Conservation (phyloP, 2,329 filamentous ascomycete species). For the Paecilomyces dactylethromorphus region DNA sequence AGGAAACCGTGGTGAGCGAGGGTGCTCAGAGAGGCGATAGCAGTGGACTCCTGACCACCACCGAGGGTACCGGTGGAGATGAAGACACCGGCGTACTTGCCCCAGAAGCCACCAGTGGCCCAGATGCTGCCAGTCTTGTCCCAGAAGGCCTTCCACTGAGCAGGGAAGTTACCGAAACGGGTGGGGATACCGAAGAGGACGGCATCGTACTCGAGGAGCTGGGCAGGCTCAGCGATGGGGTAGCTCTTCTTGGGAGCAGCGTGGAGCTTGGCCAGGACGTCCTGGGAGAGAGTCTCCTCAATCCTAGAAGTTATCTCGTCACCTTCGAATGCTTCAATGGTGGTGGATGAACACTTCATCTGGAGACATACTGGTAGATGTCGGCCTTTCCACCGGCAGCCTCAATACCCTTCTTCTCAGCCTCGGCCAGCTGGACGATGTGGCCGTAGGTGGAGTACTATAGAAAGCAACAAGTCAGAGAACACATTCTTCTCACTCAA, state of each 20-base stretch:
- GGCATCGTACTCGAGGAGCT: constrained; percentile 71
- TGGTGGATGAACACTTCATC: background rate
- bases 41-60: constrained; percentile 90
- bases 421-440: constrained; percentile 74
- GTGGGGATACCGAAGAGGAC: constrained; percentile 94
- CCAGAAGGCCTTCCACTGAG: constrained; percentile 84
- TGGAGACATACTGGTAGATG: constrained; percentile 64
- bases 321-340: constrained; percentile 3
- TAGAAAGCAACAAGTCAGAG: background rate
- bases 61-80: constrained; percentile 76
- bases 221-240: constrained; percentile 54
- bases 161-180: constrained; percentile 93
- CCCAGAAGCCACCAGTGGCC: constrained; percentile 67
- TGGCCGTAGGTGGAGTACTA: constrained; percentile 96
- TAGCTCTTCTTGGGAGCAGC: constrained; percentile 70
- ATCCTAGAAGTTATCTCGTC: constrained; percentile 45
- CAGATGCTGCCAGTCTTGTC: constrained; percentile 85
- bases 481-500: background rate
- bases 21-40: constrained; percentile 73
- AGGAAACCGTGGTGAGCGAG: constrained; percentile 89
- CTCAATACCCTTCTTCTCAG: constrained; percentile 85
- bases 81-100: constrained; percentile 90
- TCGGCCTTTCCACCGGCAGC: constrained; percentile 76
- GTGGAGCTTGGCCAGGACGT: constrained; percentile 85
- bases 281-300: constrained; percentile 75